Base-by-base conservation (phyloP, 2,329 filamentous ascomycete species). In the Fusarium piperis region DNA sequence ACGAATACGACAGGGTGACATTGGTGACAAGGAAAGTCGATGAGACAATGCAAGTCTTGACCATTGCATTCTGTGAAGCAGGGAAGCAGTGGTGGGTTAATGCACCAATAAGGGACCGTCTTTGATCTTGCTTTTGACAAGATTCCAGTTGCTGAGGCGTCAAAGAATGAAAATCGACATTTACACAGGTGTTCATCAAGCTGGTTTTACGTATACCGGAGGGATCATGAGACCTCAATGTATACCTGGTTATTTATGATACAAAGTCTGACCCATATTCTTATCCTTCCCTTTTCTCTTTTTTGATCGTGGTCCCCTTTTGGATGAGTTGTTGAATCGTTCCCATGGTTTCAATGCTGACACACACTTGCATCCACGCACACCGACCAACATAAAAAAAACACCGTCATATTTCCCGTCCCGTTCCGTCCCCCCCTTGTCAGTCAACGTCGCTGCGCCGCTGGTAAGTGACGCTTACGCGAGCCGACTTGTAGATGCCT, bases 401-500 rank as follows among this genome's bases (percentile, higher is more conserved):
- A n/a, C 28, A 2, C 38, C 39, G 11, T 33, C 12, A 10, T 44
- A 2, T 44, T 15, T 7, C 18, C 39, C 18, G 3, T 10, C 39
- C 38, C 18, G 12, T 5, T 5, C 55, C 33, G 35, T 9, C 58
- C 46, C 44, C 28, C 0, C 62, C 70, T 18, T 59, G 30, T 64
- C 59, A 66, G 11, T 41, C 32, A 26, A 35, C 28, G 16, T 71
- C 62, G 4, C 65, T 55, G 2, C 72, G 62, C 35, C 35, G 46
- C 32, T 73, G 15, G 36, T 72, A 74, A 20, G 72, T 74, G 32
- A 74, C 67, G 23, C 67, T 71, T 46, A 74, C 53, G 18, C 72
- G 72, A 44, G 71, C 70, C 60, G 72, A 71, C 28, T 74, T 74
- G 70, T 74, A 73, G 30, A 74, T 74, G 23, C 66, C 72, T 36